A percentile compares a stretch with the other conserved stretches of the same genome.
Evolutionary conservation across 257 asterid species (phyloP).

Genomic region (Ehretia macrophylla): DNA sequence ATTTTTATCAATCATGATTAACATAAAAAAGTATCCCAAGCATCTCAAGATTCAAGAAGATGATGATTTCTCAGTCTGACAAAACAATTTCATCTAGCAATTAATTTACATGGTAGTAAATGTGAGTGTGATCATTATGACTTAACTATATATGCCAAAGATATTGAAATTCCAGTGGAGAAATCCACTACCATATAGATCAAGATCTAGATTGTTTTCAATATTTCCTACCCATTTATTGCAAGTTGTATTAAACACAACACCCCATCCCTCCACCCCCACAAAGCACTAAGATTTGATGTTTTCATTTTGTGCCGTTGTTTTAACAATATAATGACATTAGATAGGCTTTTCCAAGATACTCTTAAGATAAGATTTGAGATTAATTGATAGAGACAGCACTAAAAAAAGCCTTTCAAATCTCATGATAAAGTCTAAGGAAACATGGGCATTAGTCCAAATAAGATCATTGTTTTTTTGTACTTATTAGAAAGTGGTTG

Average conservation of each 20-base stretch:
- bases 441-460: slow-evolving; percentile 22
- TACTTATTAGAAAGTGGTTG: slow-evolving; percentile 14
- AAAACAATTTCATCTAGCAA: too few species aligned
- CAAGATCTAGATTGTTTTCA: too few species aligned
- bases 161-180: too few species aligned
- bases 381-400: slow-evolving; percentile 26
- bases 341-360: neutral
- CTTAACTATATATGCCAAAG: too few species aligned
- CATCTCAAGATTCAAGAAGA: neutral
- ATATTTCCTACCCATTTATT: too few species aligned
- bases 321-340: neutral
- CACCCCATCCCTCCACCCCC: too few species aligned
- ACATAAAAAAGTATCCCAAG: too few species aligned
- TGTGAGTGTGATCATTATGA: too few species aligned
- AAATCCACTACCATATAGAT: too few species aligned
- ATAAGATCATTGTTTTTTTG: slow-evolving; percentile 10
- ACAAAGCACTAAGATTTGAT: slow-evolving; percentile 7
- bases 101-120: too few species aligned
- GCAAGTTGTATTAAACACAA: neutral
- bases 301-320: neutral
- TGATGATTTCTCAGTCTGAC: too few species aligned
- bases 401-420: slow-evolving; percentile 18
- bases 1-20: too few species aligned
- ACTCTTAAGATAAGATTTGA: neutral
- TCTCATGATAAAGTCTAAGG: slow-evolving; percentile 4